Evolutionary conservation across 176 grass and related monocot genomes (phyloP), one percentile per base, ranked within the genome.

Genomic region (Aegilops longissima): DNA sequence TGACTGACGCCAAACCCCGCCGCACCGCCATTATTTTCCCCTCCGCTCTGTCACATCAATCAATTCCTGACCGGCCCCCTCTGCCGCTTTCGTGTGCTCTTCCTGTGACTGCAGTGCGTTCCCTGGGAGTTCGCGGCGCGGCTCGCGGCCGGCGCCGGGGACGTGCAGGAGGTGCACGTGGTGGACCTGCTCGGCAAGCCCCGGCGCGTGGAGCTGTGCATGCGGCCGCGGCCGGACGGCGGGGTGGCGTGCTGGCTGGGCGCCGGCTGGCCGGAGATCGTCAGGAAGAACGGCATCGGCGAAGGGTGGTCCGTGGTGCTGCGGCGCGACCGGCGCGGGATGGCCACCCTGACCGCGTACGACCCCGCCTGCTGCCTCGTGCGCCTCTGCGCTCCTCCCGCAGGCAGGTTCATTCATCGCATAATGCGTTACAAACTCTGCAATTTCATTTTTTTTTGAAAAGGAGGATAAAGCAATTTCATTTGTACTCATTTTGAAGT

Each of bases 181-280:
- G 40, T 90, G 14, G 47, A 72, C 79, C 88, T 63, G 78, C 3
- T 86, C 71, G 88, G 88, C 64, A 86, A 82, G 88, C n/a, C 77
- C 70, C 71, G 79, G 52, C 88, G 65, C 63, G 64, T 29, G 84
- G 88, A 78, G 62, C 51, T 90, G 20, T 12, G 47, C 63, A 21
- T 9, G 54, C 54, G 54, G 2, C 7, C 17, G 18, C 47, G 79
- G 61, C 24, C 30, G 52, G 45, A 33, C 18, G 52, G 47, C n/a
- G 45, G 30, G n/a, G 70, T 4, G 79, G 17, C 45, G 36, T 82
- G 71, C 47, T 77, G 74, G 83, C 61, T 86, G 29, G 84, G 21
- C 54, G 17, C 36, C 54, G 72, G 65, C 14, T 90, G 84, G 89
- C 16, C 65, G 66, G 64, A 87, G 30, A 62, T 87, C 73, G 73